Evolutionary conservation across 345 rosid species (phyloP), one percentile per base, ranked within the genome.

Genomic region (Viola odorata): DNA sequence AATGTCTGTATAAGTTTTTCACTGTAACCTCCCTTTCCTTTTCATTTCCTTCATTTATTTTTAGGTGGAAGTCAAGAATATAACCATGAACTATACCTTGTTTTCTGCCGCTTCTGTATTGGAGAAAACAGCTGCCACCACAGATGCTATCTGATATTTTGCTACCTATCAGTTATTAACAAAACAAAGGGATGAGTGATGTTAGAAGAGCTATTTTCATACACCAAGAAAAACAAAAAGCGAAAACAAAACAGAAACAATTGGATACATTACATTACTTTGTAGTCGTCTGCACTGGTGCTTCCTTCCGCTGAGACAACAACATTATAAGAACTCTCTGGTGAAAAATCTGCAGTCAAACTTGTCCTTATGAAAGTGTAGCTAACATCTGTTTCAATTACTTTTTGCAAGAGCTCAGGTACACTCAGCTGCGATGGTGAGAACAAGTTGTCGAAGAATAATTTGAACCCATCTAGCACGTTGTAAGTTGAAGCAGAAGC

Each of bases 191-290:
- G 50, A 45, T 56, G 55, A 37, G 40, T 37, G 69, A 40, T 6
- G 50, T 3, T 49, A 37, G 52, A 44, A 8, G 52, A 56, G 49
- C 41, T 40, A 12, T 63, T 15, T 17, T 17, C 9, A 17, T 9
- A 44, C 8, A 13, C 14, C 47, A 42, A 41, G 15, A 61, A 64
- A 57, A 13, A 45, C 0, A 61, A 23, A 0, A 11, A 45, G 5
- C 36, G 12, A 5, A 8, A 61, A 61, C 12, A 55, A 68, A 71
- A 68, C 70, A 66, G 78, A 78, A 67, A 66, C 55, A 74, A 79
- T 68, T 44, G 91, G 88, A 84, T 90, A 87, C 99, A 89, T 91
- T 91, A 88, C 98, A 88, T 90, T 94, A 94, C 99, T 94, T 94
- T 94, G 99, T 81, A 87, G 91, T 84, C 85, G 81, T 70, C 72